Base-by-base conservation (phyloP, 768 basidiomycete genomes). In the Suillus placidus region DNA sequence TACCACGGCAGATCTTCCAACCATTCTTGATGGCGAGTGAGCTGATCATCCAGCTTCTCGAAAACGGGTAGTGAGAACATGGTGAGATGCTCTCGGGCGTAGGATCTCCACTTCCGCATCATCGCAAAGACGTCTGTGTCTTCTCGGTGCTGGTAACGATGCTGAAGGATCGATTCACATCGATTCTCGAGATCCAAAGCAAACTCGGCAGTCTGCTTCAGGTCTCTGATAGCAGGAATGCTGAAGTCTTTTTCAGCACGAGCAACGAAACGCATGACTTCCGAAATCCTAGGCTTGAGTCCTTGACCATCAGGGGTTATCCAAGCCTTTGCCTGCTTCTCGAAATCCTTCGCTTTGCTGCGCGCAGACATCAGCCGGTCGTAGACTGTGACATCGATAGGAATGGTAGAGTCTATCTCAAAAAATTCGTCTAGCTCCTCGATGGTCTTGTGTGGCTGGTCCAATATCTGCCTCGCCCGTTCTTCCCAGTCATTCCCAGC, bases 401-500 rank as follows among this genome's bases (percentile, higher is more conserved):
- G 93, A 58, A 92, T 84, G 42, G 81, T 84, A 18, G 85, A 71
- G 62, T 91, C 88, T 72, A 86, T 82, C 63, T 87, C 81, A 26
- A 87, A 84, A 69, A 94, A 88, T 57, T 88, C 85, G 34, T 94
- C 88, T 34, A 97, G 81, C 65, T 93, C 91, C 42, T 87, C 86
- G 57, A 95, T 84, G 7, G 89, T 89, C 72, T 93, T 92, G 74
- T 86, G 79, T 6, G 88, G 86, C 70, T 91, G 86, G 26, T 84
- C 84, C 47, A 95, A 81, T 58, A 93, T 76, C 32, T 79, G 82
- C 62, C 85, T 85, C 2, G 91, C 93, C 54, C 84, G 83, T 64
- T 86, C 82, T 68, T 92, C 90, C 95, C 95, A 98, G 30, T 84
- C 85, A 60, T 85, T 81, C 2, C 95, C 96, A 37, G 86, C 85